Evolutionary conservation across 495 filamentous ascomycete genomes (phyloP), one percentile per base, ranked within the genome.

Genomic region (Daldinia decipiens): DNA sequence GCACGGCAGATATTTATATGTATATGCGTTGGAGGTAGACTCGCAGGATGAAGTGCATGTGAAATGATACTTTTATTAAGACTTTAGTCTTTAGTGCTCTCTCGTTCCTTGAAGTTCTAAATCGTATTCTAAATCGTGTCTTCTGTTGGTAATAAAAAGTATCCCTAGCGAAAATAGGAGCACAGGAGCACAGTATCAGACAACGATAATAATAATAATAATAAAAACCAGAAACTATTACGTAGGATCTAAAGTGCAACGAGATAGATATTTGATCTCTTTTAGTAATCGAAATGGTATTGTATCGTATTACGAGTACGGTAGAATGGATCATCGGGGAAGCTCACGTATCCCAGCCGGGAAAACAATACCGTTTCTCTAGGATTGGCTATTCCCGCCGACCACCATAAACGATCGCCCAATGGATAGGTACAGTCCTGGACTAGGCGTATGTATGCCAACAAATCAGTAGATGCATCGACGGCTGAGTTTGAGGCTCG

Each of bases 391-490:
- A 58, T 45, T 57, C 29, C 70, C 65, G 43, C 29, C 51, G 45
- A 36, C 70, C 52, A 21, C 61, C 52, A 61, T 43, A 54, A 56
- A 69, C 27, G 70, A 73, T 73, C 70, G 32, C 47, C 70, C 70
- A 73, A 73, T 73, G 52, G 70, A 68, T 53, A 68, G 60, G 40
- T 59, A 73, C 43, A 21, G 31, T 59, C 27, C 27, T 53, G 17
- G 65, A 57, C 70, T 65, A 65, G 70, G 58, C 45, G 70, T 62
- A 73, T 73, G 57, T 60, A 56, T 68, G 70, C 70, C 70, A 73
- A 69, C 70, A 69, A 73, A 73, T 73, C 70, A 65, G 40, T 73
- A 73, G 36, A 59, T 65, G 65, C 70, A 69, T 69, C 62, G 65
- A 73, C 65, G 57, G 65, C 62, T 69, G 57, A 68, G 58, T 59